Conservation (phyloP, 2,329 filamentous ascomycete species). For the Corniculantispora saksenae region DNA sequence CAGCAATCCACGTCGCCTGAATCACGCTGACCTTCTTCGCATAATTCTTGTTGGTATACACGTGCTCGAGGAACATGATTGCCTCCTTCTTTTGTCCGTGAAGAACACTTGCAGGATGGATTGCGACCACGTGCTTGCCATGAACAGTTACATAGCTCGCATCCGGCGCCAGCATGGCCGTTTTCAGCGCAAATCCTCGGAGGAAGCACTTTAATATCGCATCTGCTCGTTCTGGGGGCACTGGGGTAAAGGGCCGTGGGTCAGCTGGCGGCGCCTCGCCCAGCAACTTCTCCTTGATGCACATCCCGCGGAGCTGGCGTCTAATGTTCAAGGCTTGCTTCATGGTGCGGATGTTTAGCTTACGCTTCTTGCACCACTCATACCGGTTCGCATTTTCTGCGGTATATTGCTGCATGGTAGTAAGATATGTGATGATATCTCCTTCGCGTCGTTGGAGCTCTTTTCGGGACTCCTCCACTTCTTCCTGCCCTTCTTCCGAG, state of each 20-base stretch:
- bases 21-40: constrained; percentile 66
- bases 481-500: constrained; percentile 57
- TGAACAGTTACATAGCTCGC: constrained; percentile 61
- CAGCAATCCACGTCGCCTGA: constrained; percentile 60
- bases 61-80: constrained; percentile 69
- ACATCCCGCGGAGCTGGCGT: constrained; percentile 60
- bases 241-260: constrained; percentile 57
- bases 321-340: constrained; percentile 63
- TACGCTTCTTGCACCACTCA: constrained; percentile 59
- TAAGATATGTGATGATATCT: constrained; percentile 65
- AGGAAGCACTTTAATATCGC: constrained; percentile 62
- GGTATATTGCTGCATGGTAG: constrained; percentile 62
- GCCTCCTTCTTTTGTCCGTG: constrained; percentile 65
- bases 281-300: constrained; percentile 53
- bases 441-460: constrained; percentile 63
- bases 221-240: constrained; percentile 55
- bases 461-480: constrained; percentile 54
- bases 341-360: constrained; percentile 62
- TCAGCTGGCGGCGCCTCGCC: constrained; percentile 48
- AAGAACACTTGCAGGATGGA: constrained; percentile 64
- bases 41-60: constrained; percentile 67
- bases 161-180: constrained; percentile 61
- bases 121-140: constrained; percentile 60
- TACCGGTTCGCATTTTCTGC: constrained; percentile 56
- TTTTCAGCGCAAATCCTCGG: constrained; percentile 60